A percentile compares a stretch with the other conserved stretches of the same genome.
Evolutionary conservation across 1,284 basidiomycete species (phyloP).

Genomic region (Fistulinella cinereoalba): DNA sequence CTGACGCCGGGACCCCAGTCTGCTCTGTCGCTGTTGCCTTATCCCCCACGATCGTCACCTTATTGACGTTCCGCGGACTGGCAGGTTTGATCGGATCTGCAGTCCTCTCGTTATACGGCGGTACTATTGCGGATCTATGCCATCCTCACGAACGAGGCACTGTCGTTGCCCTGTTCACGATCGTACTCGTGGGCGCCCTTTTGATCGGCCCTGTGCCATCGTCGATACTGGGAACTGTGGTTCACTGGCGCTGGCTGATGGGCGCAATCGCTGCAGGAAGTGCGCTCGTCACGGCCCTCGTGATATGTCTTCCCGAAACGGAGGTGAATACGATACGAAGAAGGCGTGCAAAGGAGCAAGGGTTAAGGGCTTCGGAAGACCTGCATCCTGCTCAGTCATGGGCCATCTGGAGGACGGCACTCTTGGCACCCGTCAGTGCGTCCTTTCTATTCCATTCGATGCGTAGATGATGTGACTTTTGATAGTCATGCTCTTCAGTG

Average conservation of each 20-base stretch:
- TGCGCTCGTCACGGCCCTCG: constrained; percentile 13
- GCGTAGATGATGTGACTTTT: no score
- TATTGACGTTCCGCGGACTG: constrained; percentile 20
- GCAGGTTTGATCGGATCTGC: constrained; percentile 22
- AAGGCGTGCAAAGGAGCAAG: constrained; percentile 10
- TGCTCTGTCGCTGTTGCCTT: constrained; percentile 20
- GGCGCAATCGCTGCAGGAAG: constrained; percentile 21
- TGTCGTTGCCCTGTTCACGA: constrained; percentile 27
- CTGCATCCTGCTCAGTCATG: neutral
- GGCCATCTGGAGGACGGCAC: constrained; percentile 15
- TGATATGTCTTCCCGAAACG: constrained; percentile 23
- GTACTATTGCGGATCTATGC: constrained; percentile 27
- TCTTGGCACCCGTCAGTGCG: constrained; percentile 25
- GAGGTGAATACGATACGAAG: constrained; percentile 20
- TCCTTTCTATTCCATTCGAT: neutral
- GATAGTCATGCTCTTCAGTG: constrained; percentile 26
- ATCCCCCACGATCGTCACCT: constrained; percentile 16
- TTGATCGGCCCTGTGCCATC: constrained; percentile 29
- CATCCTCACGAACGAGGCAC: constrained; percentile 22
- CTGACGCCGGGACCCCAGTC: constrained; percentile 14
- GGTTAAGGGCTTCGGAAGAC: neutral
- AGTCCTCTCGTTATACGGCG: constrained; percentile 26
- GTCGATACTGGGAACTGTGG: constrained; percentile 19
- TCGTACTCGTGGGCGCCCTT: constrained; percentile 27
- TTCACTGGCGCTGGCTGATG: constrained; percentile 28